These are phyloP conservation scores for Sphagnum contortum DNA, from an alignment of 225 moss, liverwort and hornwort species.

Conservation along the genomic window DNA sequence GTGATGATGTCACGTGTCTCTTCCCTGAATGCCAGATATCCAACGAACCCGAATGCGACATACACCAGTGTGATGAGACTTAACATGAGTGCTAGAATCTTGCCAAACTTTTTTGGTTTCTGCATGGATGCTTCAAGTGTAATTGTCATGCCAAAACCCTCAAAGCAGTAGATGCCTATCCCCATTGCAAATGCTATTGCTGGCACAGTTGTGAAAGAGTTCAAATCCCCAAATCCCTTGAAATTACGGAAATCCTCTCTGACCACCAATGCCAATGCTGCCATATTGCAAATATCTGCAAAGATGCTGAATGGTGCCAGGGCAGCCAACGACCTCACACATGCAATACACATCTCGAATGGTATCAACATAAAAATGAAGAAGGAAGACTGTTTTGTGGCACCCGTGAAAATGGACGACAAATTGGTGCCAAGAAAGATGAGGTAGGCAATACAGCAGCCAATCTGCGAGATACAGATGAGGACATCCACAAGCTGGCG, in stretches of 20 bases:
- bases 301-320: slow-evolving; percentile 90
- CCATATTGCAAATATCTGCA: slow-evolving; percentile 80
- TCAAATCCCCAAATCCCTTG: slow-evolving; percentile 24
- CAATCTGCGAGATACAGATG: slow-evolving; percentile 64
- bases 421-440: slow-evolving; percentile 87
- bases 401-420: slow-evolving; percentile 55
- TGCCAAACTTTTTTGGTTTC: slow-evolving; percentile 39
- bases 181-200: slow-evolving; percentile 75
- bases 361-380: slow-evolving; percentile 50
- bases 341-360: slow-evolving; percentile 54
- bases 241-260: slow-evolving; percentile 61
- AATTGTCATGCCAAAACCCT: slow-evolving; percentile 93
- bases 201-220: slow-evolving; percentile 37
- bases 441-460: slow-evolving; percentile 88
- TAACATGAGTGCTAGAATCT: slow-evolving; percentile 47
- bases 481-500: slow-evolving; percentile 63
- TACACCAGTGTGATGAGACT: slow-evolving; percentile 51
- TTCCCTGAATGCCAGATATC: slow-evolving; percentile 74
- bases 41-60: slow-evolving; percentile 62
- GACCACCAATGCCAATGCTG: slow-evolving; percentile 90
- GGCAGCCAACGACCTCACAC: slow-evolving; percentile 57
- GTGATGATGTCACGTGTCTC: slow-evolving; percentile 82
- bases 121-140: slow-evolving; percentile 79
- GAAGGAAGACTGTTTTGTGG: slow-evolving; percentile 25
- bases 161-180: slow-evolving; percentile 80